Base-by-base conservation (phyloP, 2,329 filamentous ascomycete species). In the Ramularia endophylla region DNA sequence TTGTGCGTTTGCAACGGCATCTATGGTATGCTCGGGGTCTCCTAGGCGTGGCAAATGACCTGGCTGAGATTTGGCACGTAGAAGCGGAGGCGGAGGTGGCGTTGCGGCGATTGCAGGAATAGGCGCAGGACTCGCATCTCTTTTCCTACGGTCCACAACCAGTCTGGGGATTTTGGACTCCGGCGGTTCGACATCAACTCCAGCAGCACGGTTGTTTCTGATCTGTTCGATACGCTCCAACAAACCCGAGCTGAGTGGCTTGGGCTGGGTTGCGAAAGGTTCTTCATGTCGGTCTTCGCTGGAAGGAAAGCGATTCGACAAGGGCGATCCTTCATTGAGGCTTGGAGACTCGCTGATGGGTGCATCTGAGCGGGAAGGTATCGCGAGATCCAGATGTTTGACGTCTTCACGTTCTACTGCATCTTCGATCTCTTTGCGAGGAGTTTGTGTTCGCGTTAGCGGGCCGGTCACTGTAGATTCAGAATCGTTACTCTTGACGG, bases 331-430 rank as follows among this genome's bases (percentile, higher is more conserved):
- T 12, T 36, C 8, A 9, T 29, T 27, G 5, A 6, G 8, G 27
- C 13, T 25, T 16, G 41, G 18, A 18, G 13, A 19, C 12, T 19
- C 22, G 16, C 28, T 44, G 29, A 18, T 41, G 29, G 25, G 43
- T 6, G 54, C 48, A 15, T 58, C 54, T 12, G 53, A 53, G 15
- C 48, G 49, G 8, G 63, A 60, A n/a, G 69, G 60, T 2, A 78
- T 62, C 15, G 75, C 77, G 34, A 82, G 68, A 59, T 83, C 79
- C 8, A 83, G 65, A 60, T 81, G 78, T 31, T 73, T 73, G 13
- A 81, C 70, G 42, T 75, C 72, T 36, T 80, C 70, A 29, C 72
- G 67, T 34, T 73, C 66, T 9, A 60, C 56, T 2, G 52, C 58
- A 22, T 58, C 52, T 28, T 60, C 56, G 12, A 53, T 50, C 16